A percentile compares a stretch with the other conserved stretches of the same genome.
Evolutionary conservation across 495 filamentous ascomycete species (phyloP).

Genomic region (Amorphotheca resinae): DNA sequence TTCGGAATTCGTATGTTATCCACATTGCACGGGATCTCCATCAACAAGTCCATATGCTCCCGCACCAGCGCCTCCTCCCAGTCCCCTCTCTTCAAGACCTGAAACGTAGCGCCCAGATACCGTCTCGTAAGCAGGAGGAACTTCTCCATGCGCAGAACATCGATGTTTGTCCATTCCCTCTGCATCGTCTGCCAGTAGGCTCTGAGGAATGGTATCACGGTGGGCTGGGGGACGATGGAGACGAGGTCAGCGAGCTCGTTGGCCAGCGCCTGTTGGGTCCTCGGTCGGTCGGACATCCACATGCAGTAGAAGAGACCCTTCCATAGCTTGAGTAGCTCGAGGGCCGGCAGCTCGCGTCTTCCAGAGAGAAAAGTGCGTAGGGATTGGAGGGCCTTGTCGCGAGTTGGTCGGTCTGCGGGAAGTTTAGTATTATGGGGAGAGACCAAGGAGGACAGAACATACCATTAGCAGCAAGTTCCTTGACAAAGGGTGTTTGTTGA

Average conservation of each 20-base stretch:
- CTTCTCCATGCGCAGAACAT: conserved; percentile 83
- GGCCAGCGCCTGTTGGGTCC: conserved; percentile 75
- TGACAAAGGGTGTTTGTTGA: conserved; percentile 56
- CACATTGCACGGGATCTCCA: conserved; percentile 29
- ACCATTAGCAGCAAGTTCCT: conserved; percentile 69
- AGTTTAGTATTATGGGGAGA: conserved; percentile 1
- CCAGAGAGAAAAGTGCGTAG: conserved; percentile 67
- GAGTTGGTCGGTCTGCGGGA: conserved; percentile 58
- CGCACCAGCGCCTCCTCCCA: conserved; percentile 24
- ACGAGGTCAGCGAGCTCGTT: conserved; percentile 64
- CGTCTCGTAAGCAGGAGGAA: conserved; percentile 75
- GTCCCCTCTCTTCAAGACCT: conserved; percentile 30
- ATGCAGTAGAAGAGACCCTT: conserved; percentile 95
- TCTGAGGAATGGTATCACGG: conserved; percentile 51
- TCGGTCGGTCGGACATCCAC: conserved; percentile 86
- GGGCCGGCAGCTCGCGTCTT: conserved; percentile 48
- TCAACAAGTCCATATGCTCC: conserved; percentile 23
- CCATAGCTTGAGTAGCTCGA: conserved; percentile 88
- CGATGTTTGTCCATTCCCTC: conserved; percentile 70
- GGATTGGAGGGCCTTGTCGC: conserved; percentile 67
- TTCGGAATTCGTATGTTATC: conserved; percentile 49
- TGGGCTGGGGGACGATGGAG: conserved; percentile 45
- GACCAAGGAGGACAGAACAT: conserved; percentile 10
- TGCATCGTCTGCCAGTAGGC: conserved; percentile 89
- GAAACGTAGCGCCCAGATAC: conserved; percentile 57